Evolutionary conservation across 495 filamentous ascomycete species (phyloP), one percentile per base, ranked within the genome.

Genomic region (Penicillium coprophilum): DNA sequence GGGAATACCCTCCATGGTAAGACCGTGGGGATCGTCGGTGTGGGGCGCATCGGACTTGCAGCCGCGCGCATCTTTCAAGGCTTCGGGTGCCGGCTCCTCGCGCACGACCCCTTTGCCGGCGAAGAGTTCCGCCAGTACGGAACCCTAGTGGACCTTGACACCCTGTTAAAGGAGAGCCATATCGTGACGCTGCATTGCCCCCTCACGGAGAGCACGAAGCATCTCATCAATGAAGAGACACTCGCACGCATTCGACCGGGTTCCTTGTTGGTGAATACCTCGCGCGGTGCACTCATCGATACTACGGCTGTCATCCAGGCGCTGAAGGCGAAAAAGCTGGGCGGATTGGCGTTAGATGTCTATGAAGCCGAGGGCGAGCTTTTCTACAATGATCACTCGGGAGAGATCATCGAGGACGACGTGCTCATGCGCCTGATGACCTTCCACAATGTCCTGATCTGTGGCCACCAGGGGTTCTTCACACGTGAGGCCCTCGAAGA

Each of bases 281-380:
- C 83, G 12, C 79, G 87, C 0, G 87, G 87, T 4, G 82, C 78
- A 6, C 68, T 90, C 54, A 80, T 89, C 27, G 66, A 88, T 61
- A 86, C 80, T 0, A 63, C 65, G 24, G 81, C 81, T 1, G 78
- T 85, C 28, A 84, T 89, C 44, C 70, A 72, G 6, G 81, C 85
- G 19, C 71, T 89, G 32, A 87, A 89, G 70, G 76, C 63, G 2
- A 70, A 76, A 11, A 76, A 76, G 6, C 70, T 96, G 46, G 77
- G 83, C 27, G 91, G 89, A 20, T 83, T 91, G 10, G 89, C 89
- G 43, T 67, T 96, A 39, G 92, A 96, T 72, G 92, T 96, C 0
- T 89, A 91, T 34, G 90, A 94, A 52, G 90, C 90, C 1, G 92
- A 96, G 63, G 76, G 57, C 50, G 76, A 50, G 66, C 80, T 72